phyloP scores from a whole-genome alignment of 345 rosid genomes.

The Tarenaya hassleriana region DNA sequence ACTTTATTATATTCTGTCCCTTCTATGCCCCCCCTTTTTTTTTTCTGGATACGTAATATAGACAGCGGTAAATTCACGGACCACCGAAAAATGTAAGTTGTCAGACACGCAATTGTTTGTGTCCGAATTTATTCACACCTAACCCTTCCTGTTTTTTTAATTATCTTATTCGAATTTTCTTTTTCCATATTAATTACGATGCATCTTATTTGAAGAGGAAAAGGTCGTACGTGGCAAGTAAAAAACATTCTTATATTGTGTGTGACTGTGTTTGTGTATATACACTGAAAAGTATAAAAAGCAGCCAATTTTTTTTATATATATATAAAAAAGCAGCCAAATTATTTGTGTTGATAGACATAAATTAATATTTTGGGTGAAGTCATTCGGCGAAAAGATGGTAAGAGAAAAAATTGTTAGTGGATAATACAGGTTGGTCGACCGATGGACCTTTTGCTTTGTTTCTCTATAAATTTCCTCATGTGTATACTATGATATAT shows the following conservation, averaged over 20 bases:
- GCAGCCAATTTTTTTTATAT: too few relatives aligned
- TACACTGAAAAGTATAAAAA: too few relatives aligned
- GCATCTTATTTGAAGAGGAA: too few relatives aligned
- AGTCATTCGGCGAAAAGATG: constrained; percentile 5
- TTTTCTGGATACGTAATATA: background rate
- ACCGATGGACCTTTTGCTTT: constrained; percentile 15
- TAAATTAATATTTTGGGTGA: constrained; percentile 8
- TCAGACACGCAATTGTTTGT: constrained; percentile 21
- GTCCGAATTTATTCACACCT: constrained; percentile 24
- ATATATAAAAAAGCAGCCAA: constrained; percentile 9
- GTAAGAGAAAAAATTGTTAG: constrained; percentile 14
- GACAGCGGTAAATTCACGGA: constrained; percentile 14
- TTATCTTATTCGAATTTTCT: constrained; percentile 2
- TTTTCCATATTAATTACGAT: too few relatives aligned
- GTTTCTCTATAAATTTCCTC: constrained; percentile 16
- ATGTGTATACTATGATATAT: constrained; percentile 16
- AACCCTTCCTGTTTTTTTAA: constrained; percentile 13
- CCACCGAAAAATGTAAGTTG: constrained; percentile 14
- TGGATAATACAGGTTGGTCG: constrained; percentile 22
- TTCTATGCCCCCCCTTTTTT: too few relatives aligned
- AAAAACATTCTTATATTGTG: too few relatives aligned
- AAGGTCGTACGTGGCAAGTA: too few relatives aligned
- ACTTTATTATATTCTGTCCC: too few relatives aligned
- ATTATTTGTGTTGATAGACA: constrained; percentile 15
- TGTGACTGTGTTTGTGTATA: too few relatives aligned